These are phyloP conservation scores for Colletotrichum tamarilloi DNA, from an alignment of 2,329 filamentous ascomycete species.

Conservation along the genomic window DNA sequence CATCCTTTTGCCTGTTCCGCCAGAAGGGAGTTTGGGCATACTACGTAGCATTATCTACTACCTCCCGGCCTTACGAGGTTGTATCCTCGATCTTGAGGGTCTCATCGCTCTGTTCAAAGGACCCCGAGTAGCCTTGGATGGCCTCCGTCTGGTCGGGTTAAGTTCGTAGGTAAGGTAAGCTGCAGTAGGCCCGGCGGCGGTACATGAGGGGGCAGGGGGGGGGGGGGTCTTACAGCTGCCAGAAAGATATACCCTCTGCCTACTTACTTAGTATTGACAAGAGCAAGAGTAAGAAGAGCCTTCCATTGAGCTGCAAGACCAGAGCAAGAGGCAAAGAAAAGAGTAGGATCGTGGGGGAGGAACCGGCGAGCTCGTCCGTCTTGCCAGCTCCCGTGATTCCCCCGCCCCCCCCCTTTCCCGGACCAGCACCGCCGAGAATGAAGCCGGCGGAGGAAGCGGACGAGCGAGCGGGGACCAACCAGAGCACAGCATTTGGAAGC, in stretches of 20 bases:
- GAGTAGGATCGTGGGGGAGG: background rate
- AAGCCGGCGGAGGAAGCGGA: conserved; percentile 1
- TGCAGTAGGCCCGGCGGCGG: background rate
- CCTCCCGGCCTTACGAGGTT: background rate
- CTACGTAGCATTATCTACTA: background rate
- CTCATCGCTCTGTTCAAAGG: background rate
- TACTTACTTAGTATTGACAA: background rate
- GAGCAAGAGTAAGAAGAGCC: background rate
- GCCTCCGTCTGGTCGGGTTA: conserved; percentile 1
- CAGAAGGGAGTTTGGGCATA: background rate
- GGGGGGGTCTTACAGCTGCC: background rate
- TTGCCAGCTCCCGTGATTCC: background rate
- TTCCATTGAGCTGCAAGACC: background rate
- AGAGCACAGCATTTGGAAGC: conserved; percentile 4
- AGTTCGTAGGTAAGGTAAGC: background rate
- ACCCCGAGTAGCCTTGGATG: background rate
- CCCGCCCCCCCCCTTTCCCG: background rate
- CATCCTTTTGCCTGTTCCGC: background rate
- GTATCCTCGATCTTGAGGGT: background rate
- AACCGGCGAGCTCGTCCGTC: background rate
- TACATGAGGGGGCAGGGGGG: no score
- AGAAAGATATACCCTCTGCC: background rate
- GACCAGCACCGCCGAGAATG: conserved; percentile 15
- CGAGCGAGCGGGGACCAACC: background rate
- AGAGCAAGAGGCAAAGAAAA: background rate